Conservation (phyloP, 768 basidiomycete genomes). For the Dacryopinax primogenitus region DNA sequence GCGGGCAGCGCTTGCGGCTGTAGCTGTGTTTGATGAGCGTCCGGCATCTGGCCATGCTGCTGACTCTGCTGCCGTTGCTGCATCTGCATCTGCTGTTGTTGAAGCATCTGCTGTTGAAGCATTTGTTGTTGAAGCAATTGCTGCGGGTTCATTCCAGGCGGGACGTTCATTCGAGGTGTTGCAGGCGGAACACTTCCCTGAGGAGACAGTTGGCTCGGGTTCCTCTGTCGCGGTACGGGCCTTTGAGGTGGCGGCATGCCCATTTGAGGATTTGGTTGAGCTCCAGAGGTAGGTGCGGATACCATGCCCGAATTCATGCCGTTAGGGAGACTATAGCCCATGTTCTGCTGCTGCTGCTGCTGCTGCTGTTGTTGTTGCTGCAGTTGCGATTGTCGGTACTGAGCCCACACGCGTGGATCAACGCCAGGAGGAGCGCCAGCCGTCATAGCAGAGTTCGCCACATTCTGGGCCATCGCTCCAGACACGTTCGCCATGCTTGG, state of each 20-base stretch:
- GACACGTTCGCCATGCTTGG: neutral
- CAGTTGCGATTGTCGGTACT: neutral
- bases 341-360: neutral
- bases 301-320: neutral
- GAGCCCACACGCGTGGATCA: neutral
- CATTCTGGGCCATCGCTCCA: neutral
- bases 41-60: neutral
- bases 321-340: neutral
- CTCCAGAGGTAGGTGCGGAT: neutral
- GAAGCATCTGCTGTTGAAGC: neutral
- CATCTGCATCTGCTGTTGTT: neutral
- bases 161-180: neutral
- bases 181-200: neutral
- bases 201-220: neutral
- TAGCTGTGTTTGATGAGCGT: neutral
- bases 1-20: neutral
- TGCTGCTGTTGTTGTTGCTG: neutral
- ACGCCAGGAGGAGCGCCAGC: neutral
- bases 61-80: neutral
- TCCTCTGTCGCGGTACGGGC: neutral
- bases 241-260: constrained; percentile 3
- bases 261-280: neutral
- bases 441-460: neutral
- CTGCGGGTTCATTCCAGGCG: neutral
- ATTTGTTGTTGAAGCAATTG: neutral